phyloP scores from a whole-genome alignment of 441 rosid species.

The Metrosideros polymorpha region DNA sequence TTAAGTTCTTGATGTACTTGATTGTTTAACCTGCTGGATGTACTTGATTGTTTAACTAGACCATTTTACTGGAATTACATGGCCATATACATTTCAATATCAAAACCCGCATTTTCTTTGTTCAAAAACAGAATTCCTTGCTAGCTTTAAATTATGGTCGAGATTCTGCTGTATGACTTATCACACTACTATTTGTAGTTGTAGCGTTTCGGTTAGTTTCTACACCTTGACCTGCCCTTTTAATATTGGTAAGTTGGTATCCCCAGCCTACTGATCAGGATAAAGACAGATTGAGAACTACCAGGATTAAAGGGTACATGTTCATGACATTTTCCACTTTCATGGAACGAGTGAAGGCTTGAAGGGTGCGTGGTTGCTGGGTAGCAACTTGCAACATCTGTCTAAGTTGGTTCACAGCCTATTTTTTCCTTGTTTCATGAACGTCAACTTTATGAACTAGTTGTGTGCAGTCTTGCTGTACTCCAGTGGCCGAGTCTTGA shows the following conservation, averaged over 20 bases:
- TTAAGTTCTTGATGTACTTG: background rate
- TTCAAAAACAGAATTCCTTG: background rate
- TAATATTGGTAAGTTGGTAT: background rate
- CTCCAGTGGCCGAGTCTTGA: background rate
- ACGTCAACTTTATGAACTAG: background rate
- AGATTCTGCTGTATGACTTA: background rate
- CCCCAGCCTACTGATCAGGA: background rate
- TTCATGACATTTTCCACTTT: background rate
- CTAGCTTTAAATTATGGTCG: background rate
- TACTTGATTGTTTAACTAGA: background rate
- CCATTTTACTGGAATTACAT: background rate
- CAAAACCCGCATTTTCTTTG: background rate
- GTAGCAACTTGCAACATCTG: background rate
- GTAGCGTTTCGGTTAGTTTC: background rate
- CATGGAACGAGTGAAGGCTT: background rate
- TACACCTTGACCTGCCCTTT: background rate
- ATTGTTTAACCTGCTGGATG: background rate
- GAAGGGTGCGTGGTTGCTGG: background rate
- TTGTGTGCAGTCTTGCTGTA: background rate
- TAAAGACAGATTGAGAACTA: background rate
- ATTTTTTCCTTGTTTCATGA: background rate
- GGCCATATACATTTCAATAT: background rate
- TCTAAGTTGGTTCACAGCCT: background rate
- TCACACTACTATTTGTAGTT: background rate
- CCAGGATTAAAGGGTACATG: background rate